Conservation (phyloP, 306 rosid species). For the Astragalus glycyphyllos region DNA sequence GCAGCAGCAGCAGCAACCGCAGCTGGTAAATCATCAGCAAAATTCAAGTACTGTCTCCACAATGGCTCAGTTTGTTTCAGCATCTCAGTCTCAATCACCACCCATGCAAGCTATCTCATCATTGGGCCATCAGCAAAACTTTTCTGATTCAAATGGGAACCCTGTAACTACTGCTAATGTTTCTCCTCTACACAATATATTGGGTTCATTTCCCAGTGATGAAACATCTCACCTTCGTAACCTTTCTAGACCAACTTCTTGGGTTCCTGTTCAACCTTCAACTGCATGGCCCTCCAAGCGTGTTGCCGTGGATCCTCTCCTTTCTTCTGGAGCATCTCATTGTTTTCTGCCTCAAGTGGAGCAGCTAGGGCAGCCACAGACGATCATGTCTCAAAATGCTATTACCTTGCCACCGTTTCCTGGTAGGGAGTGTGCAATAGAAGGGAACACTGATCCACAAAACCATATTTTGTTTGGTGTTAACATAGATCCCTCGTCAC, state of each 20-base stretch:
- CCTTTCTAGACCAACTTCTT: slow-evolving; percentile 57
- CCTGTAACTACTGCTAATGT: slow-evolving; percentile 58
- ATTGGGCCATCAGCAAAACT: slow-evolving; percentile 72
- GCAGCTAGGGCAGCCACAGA: slow-evolving; percentile 71
- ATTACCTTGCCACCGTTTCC: slow-evolving; percentile 92
- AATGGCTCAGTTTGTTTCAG: slow-evolving; percentile 72
- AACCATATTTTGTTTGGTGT: slow-evolving; percentile 88
- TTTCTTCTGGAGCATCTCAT: slow-evolving; percentile 75
- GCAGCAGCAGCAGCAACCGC: slow-evolving; percentile 57
- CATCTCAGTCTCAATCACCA: slow-evolving; percentile 70
- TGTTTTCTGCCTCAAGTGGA: slow-evolving; percentile 72
- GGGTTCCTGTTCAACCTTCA: slow-evolving; percentile 63
- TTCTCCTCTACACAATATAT: slow-evolving; percentile 78
- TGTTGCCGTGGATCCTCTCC: slow-evolving; percentile 79
- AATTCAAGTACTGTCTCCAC: slow-evolving; percentile 63
- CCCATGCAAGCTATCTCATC: slow-evolving; percentile 70
- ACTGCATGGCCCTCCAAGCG: slow-evolving; percentile 83
- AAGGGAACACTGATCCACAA: slow-evolving; percentile 81
- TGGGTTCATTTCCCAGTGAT: slow-evolving; percentile 81
- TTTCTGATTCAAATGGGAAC: slow-evolving; percentile 77
- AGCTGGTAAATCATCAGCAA: slow-evolving; percentile 68
- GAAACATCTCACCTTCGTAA: slow-evolving; percentile 78
- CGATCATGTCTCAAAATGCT: slow-evolving; percentile 57
- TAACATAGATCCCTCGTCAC: slow-evolving; percentile 85
- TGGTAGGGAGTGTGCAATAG: slow-evolving; percentile 83